Evolutionary conservation across 2,329 filamentous ascomycete genomes (phyloP), one percentile per base, ranked within the genome.

Genomic region (Aureobasidium sp.): DNA sequence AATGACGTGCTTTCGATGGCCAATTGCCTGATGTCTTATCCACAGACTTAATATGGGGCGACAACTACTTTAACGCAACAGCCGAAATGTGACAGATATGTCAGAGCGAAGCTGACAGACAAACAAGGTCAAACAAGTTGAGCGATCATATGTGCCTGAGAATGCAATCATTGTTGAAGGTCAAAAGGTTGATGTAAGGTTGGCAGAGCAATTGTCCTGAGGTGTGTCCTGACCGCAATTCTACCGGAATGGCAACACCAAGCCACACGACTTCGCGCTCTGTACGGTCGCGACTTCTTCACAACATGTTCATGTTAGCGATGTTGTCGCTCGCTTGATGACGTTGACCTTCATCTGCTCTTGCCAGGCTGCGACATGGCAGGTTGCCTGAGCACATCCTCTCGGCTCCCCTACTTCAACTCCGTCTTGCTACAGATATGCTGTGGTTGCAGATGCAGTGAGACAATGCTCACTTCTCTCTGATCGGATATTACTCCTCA

Each of bases 351-450:
- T 52, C n/a, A 39, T 12, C 5, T 39, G 49, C 9, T 29, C 22
- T 25, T 47, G 15, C 44, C 25, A 36, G 15, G 9, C n/a, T 42
- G 51, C 31, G 20, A 55, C 15, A 29, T 25, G 36, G 25, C 14
- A 3, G n/a, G 15, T 22, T 42, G 51, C 36, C 31, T 55, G 51
- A 41, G 51, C 22, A n/a, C 20, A 5, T 11, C 22, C 34, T 36
- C 44, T 56, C 41, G 53, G 41, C 53, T 44, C 53, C 53, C 53
- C 53, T 44, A 29, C 53, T 36, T 45, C 39, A 45, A 22, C 11
- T 56, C 53, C 53, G 53, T 17, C 37, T 41, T 36, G 51, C 51
- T 39, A 20, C 51, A 41, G 17, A n/a, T 27, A 44, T 44, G 39
- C 17, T 44, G 41, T 44, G 39, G 9, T 31, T 56, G 27, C 53